A percentile compares a stretch with the other conserved stretches of the same genome.
phyloP scores from a whole-genome alignment of 768 basidiomycete genomes.

The Tylopilus intermedius region DNA sequence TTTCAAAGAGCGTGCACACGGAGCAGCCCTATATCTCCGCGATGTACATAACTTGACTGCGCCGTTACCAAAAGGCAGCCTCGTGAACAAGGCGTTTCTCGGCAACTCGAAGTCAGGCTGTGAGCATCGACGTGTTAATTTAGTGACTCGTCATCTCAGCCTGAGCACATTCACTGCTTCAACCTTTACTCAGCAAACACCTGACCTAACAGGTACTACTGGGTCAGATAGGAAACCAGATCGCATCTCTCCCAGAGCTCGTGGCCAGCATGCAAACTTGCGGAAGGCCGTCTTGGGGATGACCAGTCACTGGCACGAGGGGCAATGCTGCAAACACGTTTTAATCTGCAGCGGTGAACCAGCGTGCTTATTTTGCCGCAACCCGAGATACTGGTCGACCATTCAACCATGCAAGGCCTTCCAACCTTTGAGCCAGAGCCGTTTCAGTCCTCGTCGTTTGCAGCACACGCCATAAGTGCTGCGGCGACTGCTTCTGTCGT shows the following conservation, averaged over 20 bases:
- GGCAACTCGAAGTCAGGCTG: background rate
- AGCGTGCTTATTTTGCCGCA: constrained; percentile 22
- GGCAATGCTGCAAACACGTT: constrained; percentile 33
- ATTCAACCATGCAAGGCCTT: constrained; percentile 30
- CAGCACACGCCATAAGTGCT: constrained; percentile 29
- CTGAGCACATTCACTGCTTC: background rate
- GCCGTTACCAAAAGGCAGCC: constrained; percentile 5
- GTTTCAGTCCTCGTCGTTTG: constrained; percentile 24
- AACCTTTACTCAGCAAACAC: background rate
- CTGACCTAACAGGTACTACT: background rate
- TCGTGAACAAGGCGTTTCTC: constrained; percentile 7
- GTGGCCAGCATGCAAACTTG: background rate
- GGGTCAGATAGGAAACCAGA: background rate
- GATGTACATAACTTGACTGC: background rate
- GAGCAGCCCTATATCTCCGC: constrained; percentile 1
- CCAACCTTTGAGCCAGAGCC: constrained; percentile 27
- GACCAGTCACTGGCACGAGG: constrained; percentile 11
- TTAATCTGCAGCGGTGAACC: constrained; percentile 16
- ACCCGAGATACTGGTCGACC: constrained; percentile 19
- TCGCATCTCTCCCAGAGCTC: background rate
- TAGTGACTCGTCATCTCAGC: background rate
- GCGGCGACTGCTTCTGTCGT: constrained; percentile 30
- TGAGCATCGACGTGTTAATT: background rate
- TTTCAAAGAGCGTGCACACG: background rate
- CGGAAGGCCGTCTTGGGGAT: constrained; percentile 1